Evolutionary conservation across 257 asterid species (phyloP), one percentile per base, ranked within the genome.

Genomic region (Capsicum baccatum): DNA sequence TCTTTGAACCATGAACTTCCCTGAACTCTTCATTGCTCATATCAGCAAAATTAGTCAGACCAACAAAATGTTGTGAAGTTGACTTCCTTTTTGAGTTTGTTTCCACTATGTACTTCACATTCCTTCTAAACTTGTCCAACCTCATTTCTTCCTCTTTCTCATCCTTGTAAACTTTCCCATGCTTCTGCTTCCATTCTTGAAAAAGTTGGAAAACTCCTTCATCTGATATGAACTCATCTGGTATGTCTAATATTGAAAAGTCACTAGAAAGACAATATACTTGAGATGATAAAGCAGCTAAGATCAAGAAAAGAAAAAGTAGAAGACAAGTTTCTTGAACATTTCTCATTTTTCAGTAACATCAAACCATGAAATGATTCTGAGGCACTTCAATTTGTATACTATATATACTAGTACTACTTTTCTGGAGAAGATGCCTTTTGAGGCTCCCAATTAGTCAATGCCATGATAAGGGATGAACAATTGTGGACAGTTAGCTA

Each of bases 11-110:
- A 54, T 85, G 81, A 6, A 63, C 55, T 39, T 66, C 52, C 86
- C 68, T 84, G 39, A 89, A 89, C 84, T 89, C 91, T 73, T 87
- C 90, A 59, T 85, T 89, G 35, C 85, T 85, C 87, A 87, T 60
- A 85, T 87, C 91, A 6, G 90, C 89, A 71, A 87, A 87, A 58
- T 62, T 87, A 74, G 86, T 89, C 81, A 89, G 48, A 15, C 90
- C 90, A 64, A 89, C 67, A 6, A 84, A 47, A 52, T 42, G 79
- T 6, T 83, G 68, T 5, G 58, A 62, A 33, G 60, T n/a, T 4
- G 83, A 82, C 71, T 58, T 55, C 66, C 86, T 85, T 33, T 68
- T 16, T 33, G 82, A 60, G 48, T 85, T 89, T 56, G 39, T 85
- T 80, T 85, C 86, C 70, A 82, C 9, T 66, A 87, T 44, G 55